phyloP scores from a whole-genome alignment of 768 basidiomycete species.

The Hericium rajendrae region DNA sequence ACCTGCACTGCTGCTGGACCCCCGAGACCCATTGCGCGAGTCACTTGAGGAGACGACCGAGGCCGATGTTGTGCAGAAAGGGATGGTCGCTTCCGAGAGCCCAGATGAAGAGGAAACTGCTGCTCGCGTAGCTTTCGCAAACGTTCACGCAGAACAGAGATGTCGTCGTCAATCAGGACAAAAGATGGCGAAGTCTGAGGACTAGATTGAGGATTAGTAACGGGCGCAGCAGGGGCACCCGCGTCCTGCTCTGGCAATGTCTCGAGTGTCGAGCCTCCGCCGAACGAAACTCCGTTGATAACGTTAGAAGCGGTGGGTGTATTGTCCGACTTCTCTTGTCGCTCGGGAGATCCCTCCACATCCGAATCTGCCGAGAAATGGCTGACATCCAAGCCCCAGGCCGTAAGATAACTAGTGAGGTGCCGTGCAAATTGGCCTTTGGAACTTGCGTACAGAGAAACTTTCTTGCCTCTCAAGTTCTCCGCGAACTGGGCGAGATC shows the following conservation, averaged over 20 bases:
- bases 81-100: conserved; percentile 56
- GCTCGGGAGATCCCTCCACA: conserved; percentile 29
- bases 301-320: background rate
- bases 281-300: conserved; percentile 2
- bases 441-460: conserved; percentile 77
- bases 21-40: conserved; percentile 38
- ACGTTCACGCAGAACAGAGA: conserved; percentile 66
- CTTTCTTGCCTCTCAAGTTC: conserved; percentile 73
- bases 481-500: conserved; percentile 76
- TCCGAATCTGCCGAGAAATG: conserved; percentile 61
- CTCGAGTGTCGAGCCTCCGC: conserved; percentile 5
- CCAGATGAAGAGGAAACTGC: conserved; percentile 29
- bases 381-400: conserved; percentile 92
- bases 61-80: conserved; percentile 60
- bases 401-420: conserved; percentile 83
- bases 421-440: conserved; percentile 86
- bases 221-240: conserved; percentile 6
- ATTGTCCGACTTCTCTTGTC: conserved; percentile 1
- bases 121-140: conserved; percentile 60
- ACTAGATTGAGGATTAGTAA: conserved; percentile 3
- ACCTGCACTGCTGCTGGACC: conserved; percentile 19
- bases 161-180: conserved; percentile 89
- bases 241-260: conserved; percentile 12
- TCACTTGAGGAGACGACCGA: conserved; percentile 73
- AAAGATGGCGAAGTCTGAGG: conserved; percentile 37